Conservation (phyloP, 176 grass and related monocot species). For the Carex myosuroides region DNA sequence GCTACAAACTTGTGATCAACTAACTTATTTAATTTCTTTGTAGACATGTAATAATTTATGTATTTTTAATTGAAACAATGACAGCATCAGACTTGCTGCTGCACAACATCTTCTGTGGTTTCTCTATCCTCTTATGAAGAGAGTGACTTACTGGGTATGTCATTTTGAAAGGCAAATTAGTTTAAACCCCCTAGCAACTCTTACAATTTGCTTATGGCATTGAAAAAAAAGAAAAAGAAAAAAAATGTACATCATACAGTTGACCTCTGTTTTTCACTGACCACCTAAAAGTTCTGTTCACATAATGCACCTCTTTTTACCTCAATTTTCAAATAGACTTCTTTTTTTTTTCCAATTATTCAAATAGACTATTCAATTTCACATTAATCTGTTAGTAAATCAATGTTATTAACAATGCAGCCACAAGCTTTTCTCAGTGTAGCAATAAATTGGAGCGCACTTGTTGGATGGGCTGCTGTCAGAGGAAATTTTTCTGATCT, state of each 20-base stretch:
- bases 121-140: slow-evolving; percentile 46
- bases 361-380: background rate
- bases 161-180: background rate
- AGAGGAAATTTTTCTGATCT: slow-evolving; percentile 33
- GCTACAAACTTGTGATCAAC: too few relatives aligned
- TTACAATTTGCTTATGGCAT: background rate
- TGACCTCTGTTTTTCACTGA: background rate
- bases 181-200: background rate
- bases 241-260: background rate
- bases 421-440: slow-evolving; percentile 45
- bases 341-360: background rate
- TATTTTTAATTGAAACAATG: background rate
- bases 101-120: background rate
- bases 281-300: background rate
- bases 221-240: background rate
- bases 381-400: background rate
- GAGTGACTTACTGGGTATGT: slow-evolving; percentile 44
- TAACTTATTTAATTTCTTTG: background rate
- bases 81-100: background rate
- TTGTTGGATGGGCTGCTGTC: slow-evolving; percentile 41
- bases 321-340: background rate
- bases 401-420: background rate
- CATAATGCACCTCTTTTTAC: background rate
- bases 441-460: slow-evolving; percentile 37
- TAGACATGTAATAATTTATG: background rate